Base-by-base conservation (phyloP, 2,329 filamentous ascomycete genomes). In the Fusarium setosum region DNA sequence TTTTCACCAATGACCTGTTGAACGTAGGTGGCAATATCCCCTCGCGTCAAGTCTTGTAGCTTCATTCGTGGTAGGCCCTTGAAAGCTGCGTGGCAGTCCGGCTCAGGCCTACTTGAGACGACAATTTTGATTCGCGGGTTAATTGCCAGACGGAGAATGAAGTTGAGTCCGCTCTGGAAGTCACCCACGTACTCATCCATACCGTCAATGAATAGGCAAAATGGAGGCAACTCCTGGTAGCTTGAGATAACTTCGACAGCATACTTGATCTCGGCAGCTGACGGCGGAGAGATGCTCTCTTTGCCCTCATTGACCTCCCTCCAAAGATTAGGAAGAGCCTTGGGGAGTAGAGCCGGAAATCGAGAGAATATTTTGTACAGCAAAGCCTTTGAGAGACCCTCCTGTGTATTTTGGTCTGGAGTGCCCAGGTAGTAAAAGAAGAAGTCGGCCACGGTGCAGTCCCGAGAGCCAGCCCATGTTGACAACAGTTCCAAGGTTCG, bases 161-260 rank as follows among this genome's bases (percentile, higher is more conserved):
- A 59, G 4, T 4, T 12, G 7, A 49, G 26, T 4, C 32, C 56
- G 21, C 54, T 18, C 13, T 18, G 3, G 6, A 24, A n/a, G 15
- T 35, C 29, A 2, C 49, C 56, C 10, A 15, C 48, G 31, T 20
- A 54, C 15, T 54, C 51, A 13, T 54, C 56, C n/a, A 59, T 32
- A 7, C 56, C 56, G 18, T 59, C 54, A 21, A 62, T 74, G 18
- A 59, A 49, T 10, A 59, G 42, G 42, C 40, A 59, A 13, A 41
- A 41, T 9, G 3, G 26, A 7, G 8, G 26, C 26, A 29, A 29
- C 26, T 29, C n/a, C n/a, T n/a, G n/a, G n/a, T n/a, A n/a, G n/a
- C n/a, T n/a, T n/a, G n/a, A n/a, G n/a, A n/a, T n/a, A n/a, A n/a
- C n/a, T n/a, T n/a, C n/a, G n/a, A n/a, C n/a, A n/a, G n/a, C n/a